Evolutionary conservation across 495 filamentous ascomycete genomes (phyloP).

Genomic region (Jackrogersella multiformis): DNA sequence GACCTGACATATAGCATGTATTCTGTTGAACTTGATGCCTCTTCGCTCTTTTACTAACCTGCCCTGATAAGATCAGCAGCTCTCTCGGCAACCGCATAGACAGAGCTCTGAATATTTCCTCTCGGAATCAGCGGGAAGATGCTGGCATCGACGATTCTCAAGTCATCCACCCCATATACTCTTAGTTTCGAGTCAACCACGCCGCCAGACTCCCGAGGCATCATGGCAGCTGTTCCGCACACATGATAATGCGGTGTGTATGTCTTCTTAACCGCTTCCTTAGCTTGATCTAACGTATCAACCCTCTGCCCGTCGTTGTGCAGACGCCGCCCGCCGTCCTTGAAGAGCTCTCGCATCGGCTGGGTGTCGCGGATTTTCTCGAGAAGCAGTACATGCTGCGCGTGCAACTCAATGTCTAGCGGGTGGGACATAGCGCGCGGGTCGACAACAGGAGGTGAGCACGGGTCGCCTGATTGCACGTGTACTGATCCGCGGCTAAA

Average conservation of each 20-base stretch:
- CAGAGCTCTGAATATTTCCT: conserved; percentile 55
- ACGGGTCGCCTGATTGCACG: conserved; percentile 11
- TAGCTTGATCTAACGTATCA: conserved; percentile 9
- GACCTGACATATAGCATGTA: too few species aligned
- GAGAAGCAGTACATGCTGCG: not conserved
- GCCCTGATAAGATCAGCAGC: conserved; percentile 37
- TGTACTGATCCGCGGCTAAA: conserved; percentile 11
- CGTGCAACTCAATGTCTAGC: conserved; percentile 12
- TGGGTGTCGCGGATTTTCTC: conserved; percentile 17
- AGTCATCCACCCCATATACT: conserved; percentile 20
- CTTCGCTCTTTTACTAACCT: not conserved
- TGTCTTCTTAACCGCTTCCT: conserved; percentile 6
- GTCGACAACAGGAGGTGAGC: not conserved
- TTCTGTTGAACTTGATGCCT: too few species aligned
- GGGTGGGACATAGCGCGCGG: conserved; percentile 10
- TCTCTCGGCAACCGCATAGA: conserved; percentile 66
- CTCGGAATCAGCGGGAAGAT: conserved; percentile 58
- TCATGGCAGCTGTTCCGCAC: conserved; percentile 21
- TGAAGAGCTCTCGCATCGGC: conserved; percentile 10
- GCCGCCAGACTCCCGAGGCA: conserved; percentile 15
- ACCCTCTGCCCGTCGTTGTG: conserved; percentile 9
- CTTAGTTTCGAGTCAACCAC: conserved; percentile 22
- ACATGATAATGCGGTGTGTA: conserved; percentile 9
- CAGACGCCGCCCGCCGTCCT: conserved; percentile 10
- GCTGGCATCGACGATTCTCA: conserved; percentile 60